These are phyloP conservation scores for Tothia fuscella DNA, from an alignment of 2,329 filamentous ascomycete species.

Conservation along the genomic window DNA sequence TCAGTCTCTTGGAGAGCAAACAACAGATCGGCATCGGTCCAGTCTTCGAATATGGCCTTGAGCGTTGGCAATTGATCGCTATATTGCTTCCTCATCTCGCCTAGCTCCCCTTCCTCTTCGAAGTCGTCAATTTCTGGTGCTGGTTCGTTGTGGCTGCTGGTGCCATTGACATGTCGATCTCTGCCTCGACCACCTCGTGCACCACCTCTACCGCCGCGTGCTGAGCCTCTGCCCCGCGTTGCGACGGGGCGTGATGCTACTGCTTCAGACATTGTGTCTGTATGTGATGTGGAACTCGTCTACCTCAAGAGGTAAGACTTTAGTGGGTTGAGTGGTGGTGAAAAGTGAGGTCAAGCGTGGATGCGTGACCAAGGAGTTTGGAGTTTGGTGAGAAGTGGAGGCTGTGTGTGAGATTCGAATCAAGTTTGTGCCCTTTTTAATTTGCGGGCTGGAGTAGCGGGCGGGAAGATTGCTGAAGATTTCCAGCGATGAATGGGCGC, in stretches of 20 bases:
- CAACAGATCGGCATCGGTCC: conserved; percentile 90
- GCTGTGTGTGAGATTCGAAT: too few species aligned
- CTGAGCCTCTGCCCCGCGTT: conserved; percentile 77
- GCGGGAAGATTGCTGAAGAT: too few species aligned
- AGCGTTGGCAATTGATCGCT: conserved; percentile 66
- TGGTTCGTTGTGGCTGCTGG: conserved; percentile 36
- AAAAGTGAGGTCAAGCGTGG: background rate
- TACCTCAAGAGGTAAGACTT: conserved; percentile 4
- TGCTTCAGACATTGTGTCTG: conserved; percentile 63
- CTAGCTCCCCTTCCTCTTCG: conserved; percentile 66
- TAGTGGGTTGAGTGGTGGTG: conserved; percentile 4
- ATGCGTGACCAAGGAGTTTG: background rate
- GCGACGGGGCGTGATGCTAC: conserved; percentile 71
- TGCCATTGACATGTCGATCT: conserved; percentile 52
- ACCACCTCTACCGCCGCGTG: conserved; percentile 70
- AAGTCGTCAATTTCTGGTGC: conserved; percentile 48
- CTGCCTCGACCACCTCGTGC: conserved; percentile 37
- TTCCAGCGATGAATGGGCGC: too few species aligned
- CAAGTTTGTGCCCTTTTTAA: too few species aligned
- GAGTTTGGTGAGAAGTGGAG: background rate
- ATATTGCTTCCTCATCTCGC: conserved; percentile 84
- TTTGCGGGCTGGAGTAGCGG: too few species aligned
- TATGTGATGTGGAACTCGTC: conserved; percentile 1
- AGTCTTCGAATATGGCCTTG: conserved; percentile 88
- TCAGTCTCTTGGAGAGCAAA: conserved; percentile 84